A percentile compares a stretch with the other conserved stretches of the same genome.
Evolutionary conservation across 2,329 filamentous ascomycete genomes (phyloP).

Genomic region (Cladophialophora psammophila): DNA sequence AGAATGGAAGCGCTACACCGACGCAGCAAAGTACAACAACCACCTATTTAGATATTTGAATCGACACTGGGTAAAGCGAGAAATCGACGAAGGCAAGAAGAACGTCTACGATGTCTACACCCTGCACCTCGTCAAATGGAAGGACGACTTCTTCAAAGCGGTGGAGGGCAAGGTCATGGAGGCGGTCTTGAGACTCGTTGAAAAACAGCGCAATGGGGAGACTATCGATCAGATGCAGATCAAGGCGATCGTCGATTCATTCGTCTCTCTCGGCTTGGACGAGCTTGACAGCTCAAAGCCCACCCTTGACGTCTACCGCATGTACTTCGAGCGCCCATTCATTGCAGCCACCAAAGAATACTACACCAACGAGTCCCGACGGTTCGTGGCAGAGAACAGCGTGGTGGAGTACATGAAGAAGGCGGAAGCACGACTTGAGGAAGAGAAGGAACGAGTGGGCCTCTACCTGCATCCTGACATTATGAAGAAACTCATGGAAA

Average conservation of each 20-base stretch:
- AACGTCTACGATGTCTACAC: constrained; percentile 98
- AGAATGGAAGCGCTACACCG: constrained; percentile 96
- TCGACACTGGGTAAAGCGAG: constrained; percentile 97
- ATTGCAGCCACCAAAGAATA: constrained; percentile 82
- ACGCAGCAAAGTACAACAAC: constrained; percentile 95
- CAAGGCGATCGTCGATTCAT: constrained; percentile 95
- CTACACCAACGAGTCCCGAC: constrained; percentile 90
- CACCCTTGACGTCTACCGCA: constrained; percentile 92
- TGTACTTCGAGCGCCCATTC: constrained; percentile 92
- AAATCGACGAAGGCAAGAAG: constrained; percentile 99
- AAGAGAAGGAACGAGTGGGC: constrained; percentile 92
- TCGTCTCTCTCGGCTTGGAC: constrained; percentile 92
- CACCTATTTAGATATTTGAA: constrained; percentile 97
- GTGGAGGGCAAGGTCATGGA: constrained; percentile 92
- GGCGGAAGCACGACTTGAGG: constrained; percentile 84
- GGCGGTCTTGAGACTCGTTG: constrained; percentile 90
- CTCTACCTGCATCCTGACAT: constrained; percentile 94
- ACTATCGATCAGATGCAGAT: constrained; percentile 97
- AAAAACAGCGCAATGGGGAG: constrained; percentile 96
- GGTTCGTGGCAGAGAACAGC: constrained; percentile 94
- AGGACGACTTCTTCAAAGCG: constrained; percentile 83
- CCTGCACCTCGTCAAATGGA: constrained; percentile 94
- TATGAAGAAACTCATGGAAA: constrained; percentile 79
- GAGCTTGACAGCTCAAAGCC: constrained; percentile 92
- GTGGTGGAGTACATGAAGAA: constrained; percentile 99